phyloP scores from a whole-genome alignment of 2,329 filamentous ascomycete species.

The Fusarium nurragi region DNA sequence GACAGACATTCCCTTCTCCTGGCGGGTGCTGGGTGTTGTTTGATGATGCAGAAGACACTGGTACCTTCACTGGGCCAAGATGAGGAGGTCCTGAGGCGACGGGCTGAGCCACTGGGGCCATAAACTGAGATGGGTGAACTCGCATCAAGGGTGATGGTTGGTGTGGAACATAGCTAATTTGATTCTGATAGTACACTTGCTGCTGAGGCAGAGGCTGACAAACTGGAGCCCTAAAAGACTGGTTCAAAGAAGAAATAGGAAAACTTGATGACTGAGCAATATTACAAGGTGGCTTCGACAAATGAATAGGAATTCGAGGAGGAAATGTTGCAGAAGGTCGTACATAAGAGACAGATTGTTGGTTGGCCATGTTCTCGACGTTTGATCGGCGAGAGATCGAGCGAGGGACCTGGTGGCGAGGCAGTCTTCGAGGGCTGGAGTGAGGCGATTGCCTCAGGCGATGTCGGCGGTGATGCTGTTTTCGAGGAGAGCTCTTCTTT shows the following conservation, averaged over 20 bases:
- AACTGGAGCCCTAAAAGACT: slow-evolving; percentile 18
- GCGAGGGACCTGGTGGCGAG: slow-evolving; percentile 3
- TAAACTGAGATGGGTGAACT: slow-evolving; percentile 22
- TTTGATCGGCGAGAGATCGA: slow-evolving; percentile 24
- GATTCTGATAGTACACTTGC: slow-evolving; percentile 37
- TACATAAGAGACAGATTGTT: slow-evolving; percentile 29
- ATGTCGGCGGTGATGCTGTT: background rate
- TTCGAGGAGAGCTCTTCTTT: slow-evolving; percentile 9
- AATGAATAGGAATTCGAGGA: slow-evolving; percentile 22
- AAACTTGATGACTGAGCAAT: slow-evolving; percentile 22
- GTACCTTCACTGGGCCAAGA: background rate
- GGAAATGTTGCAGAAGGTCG: slow-evolving; percentile 36
- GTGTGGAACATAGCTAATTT: slow-evolving; percentile 28
- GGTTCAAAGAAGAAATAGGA: slow-evolving; percentile 23
- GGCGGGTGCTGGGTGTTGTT: background rate
- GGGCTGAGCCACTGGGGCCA: slow-evolving; percentile 1
- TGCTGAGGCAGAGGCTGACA: slow-evolving; percentile 31
- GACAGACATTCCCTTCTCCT: background rate
- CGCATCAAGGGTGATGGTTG: slow-evolving; percentile 13
- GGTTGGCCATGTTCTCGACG: slow-evolving; percentile 1
- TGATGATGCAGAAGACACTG: background rate
- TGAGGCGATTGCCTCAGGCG: slow-evolving; percentile 6
- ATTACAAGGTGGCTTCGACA: slow-evolving; percentile 30
- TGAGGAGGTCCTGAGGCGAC: background rate
- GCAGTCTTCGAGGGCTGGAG: slow-evolving; percentile 9